phyloP scores from a whole-genome alignment of 2,329 filamentous ascomycete genomes.

The Fusarium annulatum region DNA sequence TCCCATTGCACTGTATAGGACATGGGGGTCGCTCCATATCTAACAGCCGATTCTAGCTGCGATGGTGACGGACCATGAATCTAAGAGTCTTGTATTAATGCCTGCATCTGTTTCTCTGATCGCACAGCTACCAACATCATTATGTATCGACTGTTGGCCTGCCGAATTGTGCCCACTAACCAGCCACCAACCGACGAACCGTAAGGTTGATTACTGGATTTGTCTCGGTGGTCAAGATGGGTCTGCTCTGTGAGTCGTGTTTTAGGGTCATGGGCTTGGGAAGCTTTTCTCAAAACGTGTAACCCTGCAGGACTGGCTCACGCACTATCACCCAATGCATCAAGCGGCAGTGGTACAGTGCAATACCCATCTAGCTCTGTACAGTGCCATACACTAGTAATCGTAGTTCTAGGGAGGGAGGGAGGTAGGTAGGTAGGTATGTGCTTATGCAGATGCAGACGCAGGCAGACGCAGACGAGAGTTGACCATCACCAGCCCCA shows the following conservation, averaged over 20 bases:
- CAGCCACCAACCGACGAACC: constrained; percentile 9
- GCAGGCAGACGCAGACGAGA: constrained; percentile 32
- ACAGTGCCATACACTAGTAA: not conserved
- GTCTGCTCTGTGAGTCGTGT: constrained; percentile 17
- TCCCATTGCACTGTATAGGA: not conserved
- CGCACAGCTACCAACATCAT: not conserved
- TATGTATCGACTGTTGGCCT: constrained; percentile 17
- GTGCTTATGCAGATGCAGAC: constrained; percentile 5
- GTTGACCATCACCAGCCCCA: constrained; percentile 36
- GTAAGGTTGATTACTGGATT: constrained; percentile 21
- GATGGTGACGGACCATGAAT: not conserved
- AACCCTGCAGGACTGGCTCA: constrained; percentile 41
- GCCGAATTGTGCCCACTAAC: constrained; percentile 19
- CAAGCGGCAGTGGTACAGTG: constrained; percentile 7
- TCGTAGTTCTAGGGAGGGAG: not conserved
- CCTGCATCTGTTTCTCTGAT: constrained; percentile 8
- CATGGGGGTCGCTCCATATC: not conserved
- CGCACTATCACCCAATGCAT: constrained; percentile 38
- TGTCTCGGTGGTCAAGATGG: constrained; percentile 29
- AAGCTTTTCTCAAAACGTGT: constrained; percentile 39
- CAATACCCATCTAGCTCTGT: not conserved
- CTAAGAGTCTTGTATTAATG: constrained; percentile 20
- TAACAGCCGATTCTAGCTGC: not conserved
- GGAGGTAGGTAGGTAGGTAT: not conserved
- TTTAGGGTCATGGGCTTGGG: constrained; percentile 27